phyloP scores from a whole-genome alignment of 192 early-diverging fungal species.

The Linnemannia exigua region DNA sequence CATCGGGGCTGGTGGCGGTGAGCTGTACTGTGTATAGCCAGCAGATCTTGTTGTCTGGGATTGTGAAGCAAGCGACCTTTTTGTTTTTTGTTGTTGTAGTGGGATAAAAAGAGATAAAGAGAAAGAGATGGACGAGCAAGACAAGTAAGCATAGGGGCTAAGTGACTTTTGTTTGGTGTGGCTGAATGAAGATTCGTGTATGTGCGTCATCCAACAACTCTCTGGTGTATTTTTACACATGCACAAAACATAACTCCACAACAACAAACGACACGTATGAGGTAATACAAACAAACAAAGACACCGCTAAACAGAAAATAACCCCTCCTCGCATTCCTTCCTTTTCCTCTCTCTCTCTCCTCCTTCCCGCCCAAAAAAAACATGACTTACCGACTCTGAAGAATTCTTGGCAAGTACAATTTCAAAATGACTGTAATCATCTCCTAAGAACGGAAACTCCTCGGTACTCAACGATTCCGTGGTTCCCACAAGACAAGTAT shows the following conservation, averaged over 20 bases:
- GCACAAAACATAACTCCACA: background rate
- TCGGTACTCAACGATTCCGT: constrained; percentile 6
- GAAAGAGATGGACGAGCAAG: background rate
- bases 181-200: background rate
- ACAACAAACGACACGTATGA: background rate
- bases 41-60: constrained; percentile 44
- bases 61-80: constrained; percentile 37
- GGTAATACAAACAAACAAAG: background rate
- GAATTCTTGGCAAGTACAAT: constrained; percentile 36
- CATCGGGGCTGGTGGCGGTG: background rate
- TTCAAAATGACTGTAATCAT: constrained; percentile 27
- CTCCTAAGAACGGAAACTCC: constrained; percentile 5
- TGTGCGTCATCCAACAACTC: background rate
- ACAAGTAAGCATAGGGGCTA: too few relatives aligned
- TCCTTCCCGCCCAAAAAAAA: too few relatives aligned
- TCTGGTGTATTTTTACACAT: background rate
- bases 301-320: background rate
- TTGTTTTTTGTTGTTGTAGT: too few relatives aligned
- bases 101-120: background rate
- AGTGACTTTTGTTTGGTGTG: too few relatives aligned
- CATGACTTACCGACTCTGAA: constrained; percentile 34
- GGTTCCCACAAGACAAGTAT: constrained; percentile 34
- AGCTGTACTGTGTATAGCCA: constrained; percentile 35
- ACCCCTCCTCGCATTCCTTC: background rate
- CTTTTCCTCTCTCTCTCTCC: too few relatives aligned